Conservation (phyloP, 768 basidiomycete genomes). For the Calocera cornea region DNA sequence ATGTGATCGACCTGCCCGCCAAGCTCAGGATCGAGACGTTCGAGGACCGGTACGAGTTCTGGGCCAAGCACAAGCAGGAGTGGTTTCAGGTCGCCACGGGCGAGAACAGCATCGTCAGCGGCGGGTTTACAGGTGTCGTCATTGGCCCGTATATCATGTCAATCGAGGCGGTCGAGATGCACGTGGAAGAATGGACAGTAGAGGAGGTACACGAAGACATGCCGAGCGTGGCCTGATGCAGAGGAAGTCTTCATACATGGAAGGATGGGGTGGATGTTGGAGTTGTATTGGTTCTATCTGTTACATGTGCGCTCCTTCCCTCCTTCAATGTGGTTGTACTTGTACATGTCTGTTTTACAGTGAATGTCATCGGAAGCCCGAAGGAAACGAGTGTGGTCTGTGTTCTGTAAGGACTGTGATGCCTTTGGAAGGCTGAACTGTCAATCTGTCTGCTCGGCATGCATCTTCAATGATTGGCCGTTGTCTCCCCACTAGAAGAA, state of each 20-base stretch:
- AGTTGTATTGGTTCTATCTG: not conserved
- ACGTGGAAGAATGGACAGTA: not conserved
- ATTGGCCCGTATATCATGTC: not conserved
- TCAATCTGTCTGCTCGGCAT: not conserved
- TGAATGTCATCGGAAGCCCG: not conserved
- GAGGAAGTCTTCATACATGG: no score
- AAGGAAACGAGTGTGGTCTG: not conserved
- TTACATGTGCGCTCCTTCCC: not conserved
- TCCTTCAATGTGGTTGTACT: not conserved
- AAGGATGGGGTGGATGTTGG: not conserved
- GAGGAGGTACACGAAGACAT: not conserved
- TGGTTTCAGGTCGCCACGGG: not conserved
- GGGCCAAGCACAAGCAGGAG: not conserved
- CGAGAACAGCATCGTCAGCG: not conserved
- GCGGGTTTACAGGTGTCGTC: not conserved
- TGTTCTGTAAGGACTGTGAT: conserved; percentile 1
- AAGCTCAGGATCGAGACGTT: not conserved
- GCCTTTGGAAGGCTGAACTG: not conserved
- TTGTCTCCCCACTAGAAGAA: no score
- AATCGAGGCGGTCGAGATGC: not conserved
- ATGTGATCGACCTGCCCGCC: not conserved
- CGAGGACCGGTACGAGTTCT: conserved; percentile 1
- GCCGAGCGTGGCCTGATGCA: not conserved
- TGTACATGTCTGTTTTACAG: conserved; percentile 3
- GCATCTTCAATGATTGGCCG: not conserved